Evolutionary conservation across 2,329 filamentous ascomycete genomes (phyloP).

Genomic region (Leptodontidium sp.): DNA sequence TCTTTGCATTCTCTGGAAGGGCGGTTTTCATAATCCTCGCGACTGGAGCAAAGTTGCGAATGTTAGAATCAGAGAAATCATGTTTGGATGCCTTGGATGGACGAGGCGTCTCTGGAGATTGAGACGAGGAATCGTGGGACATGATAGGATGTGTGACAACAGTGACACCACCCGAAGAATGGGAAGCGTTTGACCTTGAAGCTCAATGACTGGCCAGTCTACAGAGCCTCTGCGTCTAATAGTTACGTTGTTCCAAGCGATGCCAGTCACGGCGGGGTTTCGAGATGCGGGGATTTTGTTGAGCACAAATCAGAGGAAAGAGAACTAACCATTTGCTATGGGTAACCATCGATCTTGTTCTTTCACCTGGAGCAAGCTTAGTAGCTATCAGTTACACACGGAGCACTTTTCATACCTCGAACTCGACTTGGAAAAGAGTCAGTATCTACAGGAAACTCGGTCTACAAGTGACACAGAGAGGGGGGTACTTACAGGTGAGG

Average conservation of each 20-base stretch:
- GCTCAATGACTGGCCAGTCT: slow-evolving; percentile 46
- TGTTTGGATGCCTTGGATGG: slow-evolving; percentile 51
- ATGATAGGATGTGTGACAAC: slow-evolving; percentile 54
- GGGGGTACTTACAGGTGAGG: slow-evolving; percentile 63
- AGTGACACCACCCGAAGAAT: slow-evolving; percentile 41
- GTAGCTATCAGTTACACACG: slow-evolving; percentile 23
- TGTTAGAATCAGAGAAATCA: slow-evolving; percentile 79
- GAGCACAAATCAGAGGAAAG: slow-evolving; percentile 59
- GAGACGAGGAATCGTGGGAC: slow-evolving; percentile 65
- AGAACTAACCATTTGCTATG: slow-evolving; percentile 98
- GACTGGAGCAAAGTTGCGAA: slow-evolving; percentile 93
- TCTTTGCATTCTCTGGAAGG: slow-evolving; percentile 97
- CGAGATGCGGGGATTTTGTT: slow-evolving; percentile 41
- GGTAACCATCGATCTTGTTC: slow-evolving; percentile 99
- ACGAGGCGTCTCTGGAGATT: slow-evolving; percentile 57
- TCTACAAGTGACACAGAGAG: slow-evolving; percentile 20
- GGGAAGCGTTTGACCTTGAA: slow-evolving; percentile 44
- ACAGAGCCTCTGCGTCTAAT: slow-evolving; percentile 48
- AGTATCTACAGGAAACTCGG: slow-evolving; percentile 66
- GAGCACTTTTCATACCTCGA: slow-evolving; percentile 24
- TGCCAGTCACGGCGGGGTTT: slow-evolving; percentile 52
- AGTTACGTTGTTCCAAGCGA: slow-evolving; percentile 58
- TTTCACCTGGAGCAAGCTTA: slow-evolving; percentile 58
- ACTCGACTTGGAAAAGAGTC: slow-evolving; percentile 23
- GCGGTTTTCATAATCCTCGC: slow-evolving; percentile 99